Percentiles rank a stretch among this genome's conserved stretches.
phyloP scores from a whole-genome alignment of 768 basidiomycete genomes.

The Boletus rex-veris region DNA sequence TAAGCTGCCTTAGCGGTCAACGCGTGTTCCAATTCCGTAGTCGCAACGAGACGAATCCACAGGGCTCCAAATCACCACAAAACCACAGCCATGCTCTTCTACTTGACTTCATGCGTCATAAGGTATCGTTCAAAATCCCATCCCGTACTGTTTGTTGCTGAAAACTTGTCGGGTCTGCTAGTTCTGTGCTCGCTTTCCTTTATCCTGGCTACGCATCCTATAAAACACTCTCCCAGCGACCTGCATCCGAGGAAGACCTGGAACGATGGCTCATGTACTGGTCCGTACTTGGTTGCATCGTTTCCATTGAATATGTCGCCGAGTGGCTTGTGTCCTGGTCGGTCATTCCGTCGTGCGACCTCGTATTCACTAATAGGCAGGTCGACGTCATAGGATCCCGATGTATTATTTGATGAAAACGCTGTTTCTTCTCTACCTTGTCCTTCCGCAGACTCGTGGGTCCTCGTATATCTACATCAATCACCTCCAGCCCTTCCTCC shows the following conservation, averaged over 20 bases:
- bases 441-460: constrained; percentile 85
- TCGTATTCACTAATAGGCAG: constrained; percentile 8
- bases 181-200: constrained; percentile 74
- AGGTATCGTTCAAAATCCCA: constrained; percentile 32
- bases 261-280: constrained; percentile 98
- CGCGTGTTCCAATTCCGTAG: constrained; percentile 9
- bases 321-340: constrained; percentile 90
- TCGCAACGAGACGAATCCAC: not conserved
- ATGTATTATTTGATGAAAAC: constrained; percentile 84
- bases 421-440: constrained; percentile 83
- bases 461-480: constrained; percentile 79
- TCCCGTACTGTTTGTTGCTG: constrained; percentile 20
- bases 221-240: constrained; percentile 86
- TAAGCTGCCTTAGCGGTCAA: not conserved
- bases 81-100: constrained; percentile 37
- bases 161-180: constrained; percentile 23
- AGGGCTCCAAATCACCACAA: not conserved
- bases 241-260: constrained; percentile 77
- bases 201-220: constrained; percentile 97
- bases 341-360: constrained; percentile 26
- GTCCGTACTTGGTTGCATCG: constrained; percentile 82
- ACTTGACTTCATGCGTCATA: constrained; percentile 39
- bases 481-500: constrained; percentile 82
- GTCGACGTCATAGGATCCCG: constrained; percentile 61
- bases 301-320: constrained; percentile 76